These are phyloP conservation scores for Fusarium globosum DNA, from an alignment of 2,329 filamentous ascomycete genomes.

Conservation along the genomic window DNA sequence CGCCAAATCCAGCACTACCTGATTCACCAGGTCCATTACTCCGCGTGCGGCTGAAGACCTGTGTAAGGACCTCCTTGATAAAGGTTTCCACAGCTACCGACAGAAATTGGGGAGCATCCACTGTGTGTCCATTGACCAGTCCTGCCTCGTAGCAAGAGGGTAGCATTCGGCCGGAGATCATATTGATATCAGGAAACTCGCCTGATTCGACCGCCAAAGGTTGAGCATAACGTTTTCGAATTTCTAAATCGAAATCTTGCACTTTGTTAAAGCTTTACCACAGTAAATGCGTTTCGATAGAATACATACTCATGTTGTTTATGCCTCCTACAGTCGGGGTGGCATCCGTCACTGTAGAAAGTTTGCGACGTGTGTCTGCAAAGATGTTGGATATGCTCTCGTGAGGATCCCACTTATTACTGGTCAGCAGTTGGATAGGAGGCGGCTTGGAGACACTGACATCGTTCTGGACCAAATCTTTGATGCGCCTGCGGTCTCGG, in stretches of 20 bases:
- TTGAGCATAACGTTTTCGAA: constrained; percentile 72
- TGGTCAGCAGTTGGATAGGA: constrained; percentile 30
- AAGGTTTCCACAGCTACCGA: constrained; percentile 74
- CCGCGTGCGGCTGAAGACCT: constrained; percentile 72
- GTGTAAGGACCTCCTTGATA: constrained; percentile 73
- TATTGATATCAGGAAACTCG: constrained; percentile 74
- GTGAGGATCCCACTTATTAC: constrained; percentile 62
- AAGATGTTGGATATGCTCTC: constrained; percentile 66
- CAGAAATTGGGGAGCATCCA: constrained; percentile 72
- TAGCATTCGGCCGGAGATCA: constrained; percentile 73
- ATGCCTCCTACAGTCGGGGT: constrained; percentile 79
- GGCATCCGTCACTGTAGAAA: constrained; percentile 65
- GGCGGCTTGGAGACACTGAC: constrained; percentile 55
- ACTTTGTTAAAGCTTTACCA: constrained; percentile 31
- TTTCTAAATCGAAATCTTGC: constrained; percentile 73
- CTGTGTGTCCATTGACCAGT: constrained; percentile 66
- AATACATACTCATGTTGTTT: constrained; percentile 79
- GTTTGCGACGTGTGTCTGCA: constrained; percentile 60
- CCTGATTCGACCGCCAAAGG: constrained; percentile 75
- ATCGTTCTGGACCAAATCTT: constrained; percentile 71
- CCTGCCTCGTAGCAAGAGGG: constrained; percentile 76
- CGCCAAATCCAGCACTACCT: constrained; percentile 70
- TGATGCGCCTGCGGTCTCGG: constrained; percentile 73
- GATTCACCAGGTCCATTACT: constrained; percentile 73
- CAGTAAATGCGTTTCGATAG: background rate